Evolutionary conservation across 257 asterid species (phyloP), one percentile per base, ranked within the genome.

Genomic region (Ligustrum vulgare): DNA sequence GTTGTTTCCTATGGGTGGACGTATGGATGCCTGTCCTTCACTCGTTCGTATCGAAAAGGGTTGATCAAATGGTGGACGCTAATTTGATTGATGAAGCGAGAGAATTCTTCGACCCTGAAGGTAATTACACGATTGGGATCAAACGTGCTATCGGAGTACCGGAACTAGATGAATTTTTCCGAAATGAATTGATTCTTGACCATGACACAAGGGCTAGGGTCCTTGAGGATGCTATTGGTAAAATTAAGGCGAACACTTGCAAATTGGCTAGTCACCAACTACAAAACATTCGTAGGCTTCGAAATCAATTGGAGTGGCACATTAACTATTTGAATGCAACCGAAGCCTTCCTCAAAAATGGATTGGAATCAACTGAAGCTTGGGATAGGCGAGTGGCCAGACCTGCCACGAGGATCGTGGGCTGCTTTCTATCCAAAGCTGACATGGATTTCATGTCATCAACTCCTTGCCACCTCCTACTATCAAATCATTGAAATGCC

Each of bases 81-180:
- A 93, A 97, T 0, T 60, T 91, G 0, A 90, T 93, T 16, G 89
- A 85, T 16, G 98, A 93, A 35, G 97, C 82, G 0, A 41, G 77
- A 75, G 84, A 82, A 6, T 88, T 88, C 73, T 93, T 82, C 72
- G 83, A 77, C 10, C 88, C 89, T 0, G 43, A 37, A 2, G 92
- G 93, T 0, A 90, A 89, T 31, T 91, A 91, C 67, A 65, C 80
- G 2, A 78, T 74, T 4, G 98, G 97, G 1, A 85, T 91, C 22
- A 69, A 87, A n/a, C 87, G 91, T 0, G 96, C 97, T 1, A 93
- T 93, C 0, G 98, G 97, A 1, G 89, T 88, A 0, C 95, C 96
- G 0, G 98, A 93, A 81, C 31, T 93, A 84, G 89, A 91, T 28
- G 80, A 74, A 49, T 90, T 60, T 70, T 88, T 89, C 47, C 72